Evolutionary conservation across 768 basidiomycete genomes (phyloP).

Genomic region (Saitozyma podzolica): DNA sequence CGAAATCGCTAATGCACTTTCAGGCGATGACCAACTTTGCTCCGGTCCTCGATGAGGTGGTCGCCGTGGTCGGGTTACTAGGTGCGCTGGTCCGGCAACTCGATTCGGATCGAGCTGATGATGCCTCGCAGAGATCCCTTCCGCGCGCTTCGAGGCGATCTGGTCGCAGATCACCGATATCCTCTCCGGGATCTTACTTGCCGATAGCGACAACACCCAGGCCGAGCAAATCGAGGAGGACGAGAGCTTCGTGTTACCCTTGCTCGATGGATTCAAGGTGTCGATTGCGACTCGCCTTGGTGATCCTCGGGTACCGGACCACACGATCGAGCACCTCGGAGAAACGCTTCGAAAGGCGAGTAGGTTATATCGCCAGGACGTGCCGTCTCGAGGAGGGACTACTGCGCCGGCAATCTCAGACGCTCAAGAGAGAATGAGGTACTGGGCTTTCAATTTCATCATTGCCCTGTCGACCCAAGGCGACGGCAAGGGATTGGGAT

Average conservation of each 20-base stretch:
- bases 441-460: constrained; percentile 45
- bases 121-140: constrained; percentile 58
- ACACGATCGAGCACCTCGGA: constrained; percentile 24
- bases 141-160: constrained; percentile 71
- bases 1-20: neutral
- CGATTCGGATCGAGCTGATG: constrained; percentile 6
- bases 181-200: constrained; percentile 33
- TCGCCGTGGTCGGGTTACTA: constrained; percentile 8
- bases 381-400: constrained; percentile 23
- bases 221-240: constrained; percentile 22
- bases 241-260: constrained; percentile 37
- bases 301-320: constrained; percentile 24
- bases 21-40: constrained; percentile 42
- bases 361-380: constrained; percentile 38
- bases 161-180: constrained; percentile 65
- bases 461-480: constrained; percentile 8
- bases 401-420: constrained; percentile 30
- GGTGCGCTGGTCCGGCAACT: neutral
- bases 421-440: constrained; percentile 28
- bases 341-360: constrained; percentile 36
- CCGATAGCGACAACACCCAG: constrained; percentile 26
- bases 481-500: constrained; percentile 4
- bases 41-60: constrained; percentile 59
- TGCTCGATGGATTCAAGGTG: constrained; percentile 22
- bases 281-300: constrained; percentile 30